Evolutionary conservation across 768 basidiomycete genomes (phyloP).

Genomic region (Agaricus sinodeliciosus): DNA sequence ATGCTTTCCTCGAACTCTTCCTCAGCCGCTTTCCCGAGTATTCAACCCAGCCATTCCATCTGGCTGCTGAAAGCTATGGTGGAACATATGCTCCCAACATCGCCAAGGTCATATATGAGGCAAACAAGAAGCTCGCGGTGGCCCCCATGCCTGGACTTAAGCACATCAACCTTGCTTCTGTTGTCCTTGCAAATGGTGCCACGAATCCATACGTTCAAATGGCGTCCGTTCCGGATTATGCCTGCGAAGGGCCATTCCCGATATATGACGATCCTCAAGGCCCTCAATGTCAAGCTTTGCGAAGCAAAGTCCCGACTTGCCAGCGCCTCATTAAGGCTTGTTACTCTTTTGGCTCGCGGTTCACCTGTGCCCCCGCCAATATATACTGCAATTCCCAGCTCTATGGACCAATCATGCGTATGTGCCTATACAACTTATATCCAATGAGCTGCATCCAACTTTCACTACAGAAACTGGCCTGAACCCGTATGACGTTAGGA

Average conservation of each 20-base stretch:
- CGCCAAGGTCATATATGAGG: constrained; percentile 72
- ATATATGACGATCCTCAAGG: constrained; percentile 68
- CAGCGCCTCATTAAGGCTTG: constrained; percentile 68
- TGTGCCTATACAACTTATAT: constrained; percentile 19
- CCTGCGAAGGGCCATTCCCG: constrained; percentile 77
- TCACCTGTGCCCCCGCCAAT: constrained; percentile 67
- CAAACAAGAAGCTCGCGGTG: constrained; percentile 56
- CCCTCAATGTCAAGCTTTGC: constrained; percentile 57
- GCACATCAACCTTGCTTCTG: constrained; percentile 73
- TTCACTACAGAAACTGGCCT: constrained; percentile 48
- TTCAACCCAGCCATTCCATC: constrained; percentile 61
- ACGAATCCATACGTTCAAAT: constrained; percentile 83
- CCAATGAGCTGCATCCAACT: background rate
- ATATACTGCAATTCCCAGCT: constrained; percentile 79
- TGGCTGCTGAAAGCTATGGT: constrained; percentile 76
- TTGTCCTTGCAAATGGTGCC: constrained; percentile 85
- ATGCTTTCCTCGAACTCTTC: constrained; percentile 80
- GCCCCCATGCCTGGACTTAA: constrained; percentile 42
- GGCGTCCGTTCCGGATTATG: constrained; percentile 74
- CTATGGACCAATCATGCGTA: constrained; percentile 64
- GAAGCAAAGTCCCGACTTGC: constrained; percentile 65
- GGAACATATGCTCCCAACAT: constrained; percentile 85
- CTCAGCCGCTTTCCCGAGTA: constrained; percentile 72
- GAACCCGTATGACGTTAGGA: constrained; percentile 88
- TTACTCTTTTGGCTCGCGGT: constrained; percentile 50